Conservation (phyloP, 2,329 filamentous ascomycete genomes). For the Chaetomiaceae sp. region DNA sequence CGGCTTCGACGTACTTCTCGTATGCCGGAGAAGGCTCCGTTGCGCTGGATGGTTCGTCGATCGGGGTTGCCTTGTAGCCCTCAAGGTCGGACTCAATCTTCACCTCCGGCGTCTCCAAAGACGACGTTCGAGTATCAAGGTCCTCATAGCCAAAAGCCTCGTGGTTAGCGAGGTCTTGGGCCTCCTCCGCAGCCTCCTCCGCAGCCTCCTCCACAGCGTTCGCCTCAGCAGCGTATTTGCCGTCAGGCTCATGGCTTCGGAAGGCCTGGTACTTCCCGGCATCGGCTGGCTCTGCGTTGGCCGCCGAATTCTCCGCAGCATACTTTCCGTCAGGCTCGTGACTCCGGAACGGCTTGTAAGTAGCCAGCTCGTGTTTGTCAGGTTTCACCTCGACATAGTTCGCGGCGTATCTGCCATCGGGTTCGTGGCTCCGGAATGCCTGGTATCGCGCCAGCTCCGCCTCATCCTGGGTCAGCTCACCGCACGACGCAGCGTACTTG, state of each 20-base stretch:
- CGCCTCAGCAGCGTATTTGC: constrained; percentile 11
- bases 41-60: neutral
- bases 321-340: constrained; percentile 20
- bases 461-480: constrained; percentile 26
- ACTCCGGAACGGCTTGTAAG: constrained; percentile 15
- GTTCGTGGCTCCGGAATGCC: constrained; percentile 22
- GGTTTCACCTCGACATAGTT: neutral
- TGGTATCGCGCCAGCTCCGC: constrained; percentile 17
- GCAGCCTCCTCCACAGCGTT: constrained; percentile 19
- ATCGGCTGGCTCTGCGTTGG: neutral
- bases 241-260: constrained; percentile 15
- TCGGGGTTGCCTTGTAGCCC: constrained; percentile 22
- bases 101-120: neutral
- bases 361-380: constrained; percentile 3
- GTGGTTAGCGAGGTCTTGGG: constrained; percentile 23
- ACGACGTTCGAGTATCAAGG: constrained; percentile 9
- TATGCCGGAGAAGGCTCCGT: neutral
- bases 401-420: constrained; percentile 23
- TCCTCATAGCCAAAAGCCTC: constrained; percentile 22
- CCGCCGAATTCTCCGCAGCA: neutral
- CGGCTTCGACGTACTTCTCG: constrained; percentile 4
- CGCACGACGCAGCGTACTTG: constrained; percentile 27
- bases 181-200: constrained; percentile 23
- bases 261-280: constrained; percentile 32
- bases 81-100: neutral